A percentile compares a stretch with the other conserved stretches of the same genome.
phyloP scores from a whole-genome alignment of 805 yeast genomes.

The Ogataea neopini region DNA sequence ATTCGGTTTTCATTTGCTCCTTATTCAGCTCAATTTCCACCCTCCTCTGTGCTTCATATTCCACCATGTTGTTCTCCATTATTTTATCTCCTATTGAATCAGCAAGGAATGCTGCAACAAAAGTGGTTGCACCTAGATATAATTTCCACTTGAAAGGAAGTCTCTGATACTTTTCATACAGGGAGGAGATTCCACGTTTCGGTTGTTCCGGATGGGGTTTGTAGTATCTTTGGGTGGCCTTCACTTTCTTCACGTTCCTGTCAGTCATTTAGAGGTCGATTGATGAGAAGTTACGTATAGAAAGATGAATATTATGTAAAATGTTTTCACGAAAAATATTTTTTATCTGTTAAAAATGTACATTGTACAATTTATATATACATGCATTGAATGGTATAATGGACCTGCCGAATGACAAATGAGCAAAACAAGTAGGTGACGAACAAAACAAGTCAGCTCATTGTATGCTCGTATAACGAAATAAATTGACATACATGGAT shows the following conservation, averaged over 20 bases:
- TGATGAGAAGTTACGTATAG: no score
- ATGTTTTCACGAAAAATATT: no score
- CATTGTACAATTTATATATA: background rate
- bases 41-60: slow-evolving; percentile 34
- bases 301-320: no score
- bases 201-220: slow-evolving; percentile 14
- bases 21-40: slow-evolving; percentile 29
- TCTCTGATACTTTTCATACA: slow-evolving; percentile 22
- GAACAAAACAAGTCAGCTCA: no score
- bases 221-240: slow-evolving; percentile 5
- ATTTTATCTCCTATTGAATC: slow-evolving; percentile 31
- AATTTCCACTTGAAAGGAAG: slow-evolving; percentile 33
- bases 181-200: slow-evolving; percentile 1
- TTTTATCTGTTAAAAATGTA: background rate
- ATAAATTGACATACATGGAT: no score
- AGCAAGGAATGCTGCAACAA: slow-evolving; percentile 33
- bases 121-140: slow-evolving; percentile 35
- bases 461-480: no score
- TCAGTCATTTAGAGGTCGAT: background rate
- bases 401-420: background rate
- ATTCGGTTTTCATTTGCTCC: no score
- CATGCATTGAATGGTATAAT: background rate
- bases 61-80: slow-evolving; percentile 34
- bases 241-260: background rate
- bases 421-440: no score